Evolutionary conservation across 2,329 filamentous ascomycete genomes (phyloP), one percentile per base, ranked within the genome.

Genomic region (Sclerotinia trifoliorum): DNA sequence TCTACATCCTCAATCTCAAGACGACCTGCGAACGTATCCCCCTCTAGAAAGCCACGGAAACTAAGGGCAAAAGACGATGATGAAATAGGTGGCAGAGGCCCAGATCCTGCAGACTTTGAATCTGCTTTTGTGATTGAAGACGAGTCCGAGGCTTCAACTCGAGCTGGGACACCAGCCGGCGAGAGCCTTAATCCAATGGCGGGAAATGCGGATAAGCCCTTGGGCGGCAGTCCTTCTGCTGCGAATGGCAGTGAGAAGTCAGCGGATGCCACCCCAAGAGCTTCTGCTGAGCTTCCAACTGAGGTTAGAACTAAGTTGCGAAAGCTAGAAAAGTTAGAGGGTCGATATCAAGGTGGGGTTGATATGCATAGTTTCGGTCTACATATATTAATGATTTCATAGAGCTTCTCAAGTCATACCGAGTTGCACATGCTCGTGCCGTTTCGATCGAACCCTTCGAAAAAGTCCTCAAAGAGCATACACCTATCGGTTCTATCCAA

Each of bases 381-480:
- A 55, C 52, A 21, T 56, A 42, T 58, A 67, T 71, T 76, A 66
- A 77, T 51, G 29, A 26, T 46, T 13, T 51, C 65, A 39, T 66
- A 93, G 94, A 98, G 76, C 84, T 99, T 0, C 83, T 98, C 62
- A 90, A 93, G 68, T 97, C 94, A 11, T 99, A 99, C 80, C 88
- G 93, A 70, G 89, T 94, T 72, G 95, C 95, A 24, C 94, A 99
- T 81, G 88, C 91, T 68, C 89, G 93, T 64, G 92, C 94, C 54
- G 88, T 91, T 17, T 88, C 91, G 3, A 96, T 98, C 75, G 95
- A 98, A 76, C 91, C 93, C 0, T 99, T 99, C 78, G 95, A 99
- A 80, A 90, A 92, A 66, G 89, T 91, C 0, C 84, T 99, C 10
- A 92, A 93, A 74, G 95, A 99, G 77, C 92, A 96, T 74, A 99